Evolutionary conservation across 192 early-diverging fungal species (phyloP).

Genomic region (Coemansia sp.): DNA sequence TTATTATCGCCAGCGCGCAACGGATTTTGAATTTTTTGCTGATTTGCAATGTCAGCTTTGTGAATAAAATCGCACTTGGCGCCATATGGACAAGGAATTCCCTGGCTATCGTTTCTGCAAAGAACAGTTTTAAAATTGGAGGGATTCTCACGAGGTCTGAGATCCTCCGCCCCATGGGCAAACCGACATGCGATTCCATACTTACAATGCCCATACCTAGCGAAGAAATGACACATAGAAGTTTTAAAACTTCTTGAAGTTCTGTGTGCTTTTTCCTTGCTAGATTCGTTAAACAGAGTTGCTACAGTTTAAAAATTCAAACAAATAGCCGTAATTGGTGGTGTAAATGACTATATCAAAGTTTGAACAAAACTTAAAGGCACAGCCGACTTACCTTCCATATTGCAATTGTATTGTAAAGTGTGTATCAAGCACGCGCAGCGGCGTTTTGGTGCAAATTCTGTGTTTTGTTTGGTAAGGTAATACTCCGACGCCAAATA

Average conservation of each 20-base stretch:
- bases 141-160: constrained; percentile 23
- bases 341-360: not conserved
- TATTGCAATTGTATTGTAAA: too few species aligned
- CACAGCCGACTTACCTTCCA: too few species aligned
- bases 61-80: constrained; percentile 48
- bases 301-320: not conserved
- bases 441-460: too few species aligned
- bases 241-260: constrained; percentile 30
- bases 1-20: not conserved
- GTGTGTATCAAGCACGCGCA: too few species aligned
- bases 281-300: not conserved
- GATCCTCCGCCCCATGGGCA: constrained; percentile 33
- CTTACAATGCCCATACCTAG: too few species aligned
- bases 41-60: not conserved
- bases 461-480: too few species aligned
- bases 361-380: too few species aligned
- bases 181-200: too few species aligned
- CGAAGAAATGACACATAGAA: too few species aligned
- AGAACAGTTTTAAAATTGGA: constrained; percentile 25
- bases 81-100: constrained; percentile 27
- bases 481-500: too few species aligned
- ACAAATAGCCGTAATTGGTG: not conserved
- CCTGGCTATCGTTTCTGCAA: constrained; percentile 28
- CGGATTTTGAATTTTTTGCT: not conserved
- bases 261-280: not conserved